These are phyloP conservation scores for Secale cereale DNA, from an alignment of 176 grass and related monocot genomes.

Conservation along the genomic window DNA sequence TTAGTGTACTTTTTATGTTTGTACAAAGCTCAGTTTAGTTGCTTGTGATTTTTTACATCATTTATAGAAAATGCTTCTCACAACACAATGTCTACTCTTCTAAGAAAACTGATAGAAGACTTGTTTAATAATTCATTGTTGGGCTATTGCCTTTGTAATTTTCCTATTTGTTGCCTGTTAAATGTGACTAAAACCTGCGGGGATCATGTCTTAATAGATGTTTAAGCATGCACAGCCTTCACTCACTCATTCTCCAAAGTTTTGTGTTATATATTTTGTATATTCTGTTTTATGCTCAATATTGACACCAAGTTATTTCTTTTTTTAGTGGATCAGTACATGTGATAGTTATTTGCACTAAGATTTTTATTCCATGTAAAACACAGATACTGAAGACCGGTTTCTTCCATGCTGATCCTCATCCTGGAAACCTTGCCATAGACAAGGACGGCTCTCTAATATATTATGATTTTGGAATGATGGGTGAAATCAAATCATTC, in stretches of 20 bases:
- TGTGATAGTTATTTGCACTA: conserved; percentile 20
- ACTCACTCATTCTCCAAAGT: not conserved
- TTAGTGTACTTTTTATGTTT: conserved; percentile 13
- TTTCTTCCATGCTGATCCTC: conserved; percentile 97
- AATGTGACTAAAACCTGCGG: not conserved
- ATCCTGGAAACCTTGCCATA: conserved; percentile 96
- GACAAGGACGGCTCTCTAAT: conserved; percentile 82
- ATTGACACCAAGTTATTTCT: conserved; percentile 1
- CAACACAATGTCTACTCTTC: not conserved
- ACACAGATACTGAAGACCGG: conserved; percentile 89
- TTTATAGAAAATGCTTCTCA: not conserved
- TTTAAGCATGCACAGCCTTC: not conserved
- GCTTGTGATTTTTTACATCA: conserved; percentile 16
- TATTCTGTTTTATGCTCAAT: not conserved
- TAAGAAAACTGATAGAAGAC: not conserved
- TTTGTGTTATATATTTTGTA: not conserved
- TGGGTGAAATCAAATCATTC: conserved; percentile 98
- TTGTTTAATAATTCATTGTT: not conserved
- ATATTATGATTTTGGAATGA: conserved; percentile 99
- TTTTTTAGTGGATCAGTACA: not conserved
- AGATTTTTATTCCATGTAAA: conserved; percentile 25
- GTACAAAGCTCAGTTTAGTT: not conserved
- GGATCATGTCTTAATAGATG: not conserved
- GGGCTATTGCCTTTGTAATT: not conserved
- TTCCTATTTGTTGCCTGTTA: not conserved